A percentile compares a stretch with the other conserved stretches of the same genome.
phyloP scores from a whole-genome alignment of 208 protist genomes.

The Acanthamoeba castellanii region DNA sequence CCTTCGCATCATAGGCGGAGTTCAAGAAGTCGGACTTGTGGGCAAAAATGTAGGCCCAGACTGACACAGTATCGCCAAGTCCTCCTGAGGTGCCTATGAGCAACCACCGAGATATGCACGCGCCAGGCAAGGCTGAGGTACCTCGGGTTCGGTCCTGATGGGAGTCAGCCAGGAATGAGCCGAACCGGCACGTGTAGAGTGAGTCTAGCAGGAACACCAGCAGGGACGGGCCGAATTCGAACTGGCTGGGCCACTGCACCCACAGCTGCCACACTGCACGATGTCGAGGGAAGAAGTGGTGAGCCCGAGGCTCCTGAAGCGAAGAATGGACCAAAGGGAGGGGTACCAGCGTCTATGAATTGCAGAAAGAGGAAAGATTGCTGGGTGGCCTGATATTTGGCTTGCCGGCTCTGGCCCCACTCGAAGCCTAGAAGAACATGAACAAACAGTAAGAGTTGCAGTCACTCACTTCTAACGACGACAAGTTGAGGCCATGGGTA shows the following conservation, averaged over 20 bases:
- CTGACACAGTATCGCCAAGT: neutral
- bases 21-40: neutral
- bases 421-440: neutral
- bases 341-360: conserved; percentile 25
- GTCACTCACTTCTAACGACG: no score
- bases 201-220: conserved; percentile 22
- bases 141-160: neutral
- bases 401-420: neutral
- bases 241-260: neutral
- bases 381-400: neutral
- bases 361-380: neutral
- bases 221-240: neutral
- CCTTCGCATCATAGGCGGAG: neutral
- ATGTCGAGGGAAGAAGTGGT: neutral
- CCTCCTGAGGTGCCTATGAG: neutral
- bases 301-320: neutral
- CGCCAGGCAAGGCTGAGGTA: no score
- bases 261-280: conserved; percentile 38
- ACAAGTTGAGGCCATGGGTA: neutral
- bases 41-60: neutral
- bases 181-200: conserved; percentile 1
- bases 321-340: no score
- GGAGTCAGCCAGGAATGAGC: neutral
- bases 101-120: no score
- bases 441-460: no score